phyloP scores from a whole-genome alignment of 495 filamentous ascomycete genomes.

The Daldinia grandis region DNA sequence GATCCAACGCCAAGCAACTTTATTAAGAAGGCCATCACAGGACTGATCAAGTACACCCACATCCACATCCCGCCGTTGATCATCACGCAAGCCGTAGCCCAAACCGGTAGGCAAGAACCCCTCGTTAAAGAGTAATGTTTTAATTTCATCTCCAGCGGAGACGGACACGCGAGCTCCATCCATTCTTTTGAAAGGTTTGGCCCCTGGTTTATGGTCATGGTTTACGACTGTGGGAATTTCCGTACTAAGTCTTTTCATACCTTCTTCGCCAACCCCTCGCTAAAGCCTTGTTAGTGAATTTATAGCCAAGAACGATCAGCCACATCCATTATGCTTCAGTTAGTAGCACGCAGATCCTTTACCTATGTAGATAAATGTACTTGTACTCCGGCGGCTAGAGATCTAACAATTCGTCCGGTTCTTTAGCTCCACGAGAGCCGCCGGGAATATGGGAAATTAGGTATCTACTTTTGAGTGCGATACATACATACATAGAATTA shows the following conservation, averaged over 20 bases:
- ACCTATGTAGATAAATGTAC: slow-evolving; percentile 8
- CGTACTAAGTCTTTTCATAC: slow-evolving; percentile 11
- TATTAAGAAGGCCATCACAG: slow-evolving; percentile 25
- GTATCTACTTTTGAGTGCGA: neutral
- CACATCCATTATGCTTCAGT: slow-evolving; percentile 12
- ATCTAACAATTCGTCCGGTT: neutral
- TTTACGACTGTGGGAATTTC: slow-evolving; percentile 3
- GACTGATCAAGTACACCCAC: slow-evolving; percentile 13
- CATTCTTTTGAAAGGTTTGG: slow-evolving; percentile 6
- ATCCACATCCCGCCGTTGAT: slow-evolving; percentile 5
- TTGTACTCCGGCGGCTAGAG: slow-evolving; percentile 2
- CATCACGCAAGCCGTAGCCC: neutral
- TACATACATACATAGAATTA: neutral
- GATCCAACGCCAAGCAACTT: slow-evolving; percentile 28
- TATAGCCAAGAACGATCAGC: slow-evolving; percentile 22
- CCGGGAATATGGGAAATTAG: slow-evolving; percentile 20
- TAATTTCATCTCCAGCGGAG: neutral
- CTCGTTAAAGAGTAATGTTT: neutral
- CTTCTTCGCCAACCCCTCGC: slow-evolving; percentile 7
- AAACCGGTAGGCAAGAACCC: neutral
- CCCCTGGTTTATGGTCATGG: neutral
- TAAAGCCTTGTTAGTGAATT: slow-evolving; percentile 2
- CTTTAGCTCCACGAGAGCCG: neutral
- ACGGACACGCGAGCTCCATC: slow-evolving; percentile 15
- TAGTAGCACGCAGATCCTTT: slow-evolving; percentile 26